Evolutionary conservation across 306 rosid species (phyloP).

Genomic region (Quercus glauca): DNA sequence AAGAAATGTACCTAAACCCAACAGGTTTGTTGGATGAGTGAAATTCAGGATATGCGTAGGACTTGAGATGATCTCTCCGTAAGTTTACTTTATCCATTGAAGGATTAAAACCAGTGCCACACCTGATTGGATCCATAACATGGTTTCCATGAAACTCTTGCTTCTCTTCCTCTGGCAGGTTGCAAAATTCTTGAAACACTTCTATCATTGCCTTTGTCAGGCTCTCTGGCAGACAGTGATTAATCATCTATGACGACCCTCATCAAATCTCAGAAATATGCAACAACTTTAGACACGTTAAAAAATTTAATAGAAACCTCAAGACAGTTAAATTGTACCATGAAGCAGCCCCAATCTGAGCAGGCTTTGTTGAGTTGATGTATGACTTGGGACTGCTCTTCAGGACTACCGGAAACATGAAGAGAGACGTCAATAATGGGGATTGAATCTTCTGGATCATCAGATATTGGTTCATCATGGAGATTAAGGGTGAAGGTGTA

Average conservation of each 20-base stretch:
- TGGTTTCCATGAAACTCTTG: conserved; percentile 34
- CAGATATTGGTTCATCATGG: not conserved
- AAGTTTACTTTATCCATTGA: conserved; percentile 32
- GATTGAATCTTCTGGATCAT: conserved; percentile 16
- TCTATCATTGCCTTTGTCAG: conserved; percentile 32
- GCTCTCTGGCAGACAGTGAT: conserved; percentile 29
- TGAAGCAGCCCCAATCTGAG: conserved; percentile 52
- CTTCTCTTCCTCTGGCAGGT: conserved; percentile 43
- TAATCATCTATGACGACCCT: conserved; percentile 38
- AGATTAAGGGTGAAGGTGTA: conserved; percentile 14
- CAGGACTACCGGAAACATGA: conserved; percentile 18
- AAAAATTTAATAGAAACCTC: not conserved
- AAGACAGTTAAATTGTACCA: conserved; percentile 14
- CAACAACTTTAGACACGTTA: no score
- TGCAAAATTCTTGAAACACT: conserved; percentile 26
- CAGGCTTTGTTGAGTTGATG: conserved; percentile 45
- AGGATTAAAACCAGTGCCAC: conserved; percentile 46
- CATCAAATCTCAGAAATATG: not conserved
- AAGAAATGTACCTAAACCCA: conserved; percentile 44
- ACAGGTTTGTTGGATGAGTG: conserved; percentile 50
- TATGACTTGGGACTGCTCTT: conserved; percentile 35
- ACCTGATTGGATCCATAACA: conserved; percentile 31
- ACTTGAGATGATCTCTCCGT: conserved; percentile 65
- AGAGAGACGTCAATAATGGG: conserved; percentile 47
- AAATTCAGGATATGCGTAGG: conserved; percentile 46